Conservation (phyloP, 1,139 yeast species). For the Magnusiomyces tetraspermus region DNA sequence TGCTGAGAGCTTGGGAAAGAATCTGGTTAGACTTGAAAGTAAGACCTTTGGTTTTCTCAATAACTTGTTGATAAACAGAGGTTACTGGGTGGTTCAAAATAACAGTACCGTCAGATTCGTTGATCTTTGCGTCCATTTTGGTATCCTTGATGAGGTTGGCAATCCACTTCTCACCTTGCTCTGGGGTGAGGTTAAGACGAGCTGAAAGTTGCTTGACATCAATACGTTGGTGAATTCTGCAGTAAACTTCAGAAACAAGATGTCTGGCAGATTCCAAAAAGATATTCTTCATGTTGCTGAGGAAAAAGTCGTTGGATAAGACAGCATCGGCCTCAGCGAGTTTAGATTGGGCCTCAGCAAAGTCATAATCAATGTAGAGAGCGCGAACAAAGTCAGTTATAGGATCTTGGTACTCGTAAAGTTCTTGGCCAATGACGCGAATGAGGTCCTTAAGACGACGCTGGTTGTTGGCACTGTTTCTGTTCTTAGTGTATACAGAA, state of each 20-base stretch:
- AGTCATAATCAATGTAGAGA: conserved; percentile 47
- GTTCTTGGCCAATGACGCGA: conserved; percentile 48
- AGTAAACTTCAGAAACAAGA: conserved; percentile 43
- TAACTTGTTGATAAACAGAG: conserved; percentile 46
- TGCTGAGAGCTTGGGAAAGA: conserved; percentile 31
- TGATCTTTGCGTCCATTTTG: conserved; percentile 43
- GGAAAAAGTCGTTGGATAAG: conserved; percentile 47
- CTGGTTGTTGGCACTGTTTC: conserved; percentile 34
- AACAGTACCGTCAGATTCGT: conserved; percentile 40
- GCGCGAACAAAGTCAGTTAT: conserved; percentile 46
- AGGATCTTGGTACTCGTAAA: conserved; percentile 54
- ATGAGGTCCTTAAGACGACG: conserved; percentile 49
- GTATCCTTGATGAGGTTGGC: conserved; percentile 41
- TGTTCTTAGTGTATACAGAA: conserved; percentile 31
- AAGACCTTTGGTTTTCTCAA: conserved; percentile 52
- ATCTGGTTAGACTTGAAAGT: conserved; percentile 49
- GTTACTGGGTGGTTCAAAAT: conserved; percentile 40
- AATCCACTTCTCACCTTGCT: conserved; percentile 44
- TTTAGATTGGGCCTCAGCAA: conserved; percentile 42
- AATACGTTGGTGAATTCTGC: conserved; percentile 45
- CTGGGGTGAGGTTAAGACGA: conserved; percentile 37
- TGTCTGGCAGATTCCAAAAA: conserved; percentile 42
- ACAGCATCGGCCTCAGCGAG: conserved; percentile 40
- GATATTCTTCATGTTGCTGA: conserved; percentile 36
- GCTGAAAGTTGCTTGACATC: conserved; percentile 38